Evolutionary conservation across 2,329 filamentous ascomycete genomes (phyloP).

Genomic region (Botrytis porri): DNA sequence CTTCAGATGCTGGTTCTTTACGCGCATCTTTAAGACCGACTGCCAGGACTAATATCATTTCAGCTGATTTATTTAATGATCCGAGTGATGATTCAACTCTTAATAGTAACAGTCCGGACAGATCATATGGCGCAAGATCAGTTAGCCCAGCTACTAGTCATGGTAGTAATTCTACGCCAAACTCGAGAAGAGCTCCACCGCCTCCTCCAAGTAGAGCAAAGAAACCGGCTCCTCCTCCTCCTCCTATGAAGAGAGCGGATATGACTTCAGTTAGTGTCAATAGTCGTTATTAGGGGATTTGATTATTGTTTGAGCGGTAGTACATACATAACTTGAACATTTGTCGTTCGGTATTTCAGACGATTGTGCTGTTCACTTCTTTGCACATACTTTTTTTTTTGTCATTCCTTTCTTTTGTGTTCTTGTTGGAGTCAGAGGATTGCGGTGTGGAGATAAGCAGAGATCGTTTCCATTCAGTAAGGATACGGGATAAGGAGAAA

Average conservation of each 20-base stretch:
- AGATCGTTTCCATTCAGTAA: neutral
- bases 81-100: slow-evolving; percentile 49
- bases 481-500: neutral
- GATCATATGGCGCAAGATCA: slow-evolving; percentile 47
- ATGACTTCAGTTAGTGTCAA: slow-evolving; percentile 24
- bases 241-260: slow-evolving; percentile 57
- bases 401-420: neutral
- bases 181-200: slow-evolving; percentile 52
- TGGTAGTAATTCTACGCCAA: slow-evolving; percentile 46
- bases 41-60: slow-evolving; percentile 1
- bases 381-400: slow-evolving; percentile 8
- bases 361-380: neutral
- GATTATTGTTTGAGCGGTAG: neutral
- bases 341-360: neutral
- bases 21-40: slow-evolving; percentile 40
- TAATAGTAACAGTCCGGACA: slow-evolving; percentile 49
- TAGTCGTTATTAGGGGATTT: neutral
- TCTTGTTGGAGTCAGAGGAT: neutral
- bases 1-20: slow-evolving; percentile 44
- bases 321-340: slow-evolving; percentile 2
- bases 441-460: neutral
- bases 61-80: slow-evolving; percentile 48
- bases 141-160: slow-evolving; percentile 53
- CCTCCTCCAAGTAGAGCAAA: slow-evolving; percentile 62
- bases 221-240: slow-evolving; percentile 63